Evolutionary conservation across 345 rosid species (phyloP), one percentile per base, ranked within the genome.

Genomic region (Eucalyptus tenuipes): DNA sequence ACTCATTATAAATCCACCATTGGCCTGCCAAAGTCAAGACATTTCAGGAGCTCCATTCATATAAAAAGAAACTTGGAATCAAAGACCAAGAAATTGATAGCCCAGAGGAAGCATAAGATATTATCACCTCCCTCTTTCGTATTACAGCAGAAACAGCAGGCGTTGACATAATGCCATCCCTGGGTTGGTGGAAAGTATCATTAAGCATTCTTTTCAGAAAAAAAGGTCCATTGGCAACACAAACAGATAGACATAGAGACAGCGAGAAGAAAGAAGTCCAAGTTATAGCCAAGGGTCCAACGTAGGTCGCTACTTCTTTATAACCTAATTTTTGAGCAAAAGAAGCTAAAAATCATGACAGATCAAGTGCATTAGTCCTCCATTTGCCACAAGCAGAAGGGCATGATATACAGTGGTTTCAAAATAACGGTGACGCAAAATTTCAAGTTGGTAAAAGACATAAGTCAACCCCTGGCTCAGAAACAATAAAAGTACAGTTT

Each of bases 1-100:
- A 87, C 99, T 97, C 99, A 98, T 95, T 89, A 98, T 95, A 89
- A 98, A 97, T 87, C 98, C 99, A 88, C 98, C 99, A 91, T 93
- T 97, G 47, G 99, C 98, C 98, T 95, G 94, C 85, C 85, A 71
- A 64, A 89, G 59, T 53, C 33, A 71, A 71, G 50, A 27, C 44
- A 49, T 33, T 66, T 22, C 52, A 48, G 44, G 64, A 86, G 82
- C 87, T n/a, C 88, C 57, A 33, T 45, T 47, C 89, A 53, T 13
- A 27, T 9, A 22, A 40, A 40, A 89, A 87, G 87, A 31, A 31
- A 89, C 42, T 55, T 84, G 52, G 66, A 15, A 85, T 85, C 47
- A 75, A 75, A 75, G 84, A 75, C 47, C 82, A 37, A 18, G 71
- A 31, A 13, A 12, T 50, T 49, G 85, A 15, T 81, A 84, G 49